Conservation (phyloP, 768 basidiomycete genomes). For the Boletus sp. region DNA sequence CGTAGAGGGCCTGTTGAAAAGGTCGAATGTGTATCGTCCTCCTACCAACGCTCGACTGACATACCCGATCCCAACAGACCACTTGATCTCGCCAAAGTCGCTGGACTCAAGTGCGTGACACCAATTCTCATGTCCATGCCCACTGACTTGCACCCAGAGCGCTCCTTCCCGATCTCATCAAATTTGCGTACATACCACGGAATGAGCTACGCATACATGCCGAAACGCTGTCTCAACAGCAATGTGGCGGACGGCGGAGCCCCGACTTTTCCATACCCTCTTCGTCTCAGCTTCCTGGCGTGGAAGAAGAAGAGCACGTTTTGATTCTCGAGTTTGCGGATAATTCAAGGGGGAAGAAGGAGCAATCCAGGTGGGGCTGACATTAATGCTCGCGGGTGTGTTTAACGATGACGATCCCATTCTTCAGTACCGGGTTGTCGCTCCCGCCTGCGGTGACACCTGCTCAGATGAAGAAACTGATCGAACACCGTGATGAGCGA, state of each 20-base stretch:
- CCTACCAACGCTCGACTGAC: background rate
- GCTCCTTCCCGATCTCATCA: conserved; percentile 76
- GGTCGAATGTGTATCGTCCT: conserved; percentile 38
- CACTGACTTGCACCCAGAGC: conserved; percentile 43
- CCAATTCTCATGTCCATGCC: background rate
- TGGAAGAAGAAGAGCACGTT: conserved; percentile 44
- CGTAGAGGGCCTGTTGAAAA: conserved; percentile 76
- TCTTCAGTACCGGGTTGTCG: conserved; percentile 16
- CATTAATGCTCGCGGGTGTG: background rate
- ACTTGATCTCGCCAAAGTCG: conserved; percentile 70
- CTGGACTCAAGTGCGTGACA: conserved; percentile 70
- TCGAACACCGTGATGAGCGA: conserved; percentile 64
- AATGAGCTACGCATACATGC: conserved; percentile 57
- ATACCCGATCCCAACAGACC: conserved; percentile 47
- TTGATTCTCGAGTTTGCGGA: conserved; percentile 52
- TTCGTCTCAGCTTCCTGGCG: conserved; percentile 25
- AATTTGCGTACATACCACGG: conserved; percentile 75
- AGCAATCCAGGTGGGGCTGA: conserved; percentile 25
- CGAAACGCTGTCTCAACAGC: conserved; percentile 24
- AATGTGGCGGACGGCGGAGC: conserved; percentile 31
- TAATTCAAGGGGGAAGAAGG: conserved; percentile 34
- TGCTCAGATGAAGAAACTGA: conserved; percentile 60
- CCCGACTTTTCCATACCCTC: conserved; percentile 40
- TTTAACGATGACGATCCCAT: background rate
- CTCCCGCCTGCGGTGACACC: conserved; percentile 45